Evolutionary conservation across 1,284 basidiomycete species (phyloP), one percentile per base, ranked within the genome.

Genomic region (Apiotrichum sp.): DNA sequence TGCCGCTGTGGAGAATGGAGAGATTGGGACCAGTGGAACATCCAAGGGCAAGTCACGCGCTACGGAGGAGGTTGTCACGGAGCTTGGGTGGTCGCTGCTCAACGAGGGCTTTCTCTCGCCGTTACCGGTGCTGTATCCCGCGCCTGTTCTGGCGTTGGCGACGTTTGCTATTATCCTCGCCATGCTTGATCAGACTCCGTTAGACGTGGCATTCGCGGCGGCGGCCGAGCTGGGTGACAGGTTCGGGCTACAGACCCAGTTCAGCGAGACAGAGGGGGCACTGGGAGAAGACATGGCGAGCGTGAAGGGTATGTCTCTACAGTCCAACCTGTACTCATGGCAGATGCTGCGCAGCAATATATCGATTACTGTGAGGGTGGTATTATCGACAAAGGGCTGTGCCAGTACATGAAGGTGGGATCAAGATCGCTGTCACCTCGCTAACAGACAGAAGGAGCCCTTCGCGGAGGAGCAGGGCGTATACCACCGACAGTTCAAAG

Each of bases 21-120:
- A 46, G 33, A 47, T 47, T 34, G 22, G 22, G 22, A 50, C 50
- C 0, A 31, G 22, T 0, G 52, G 36, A 43, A 11, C 13, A 32
- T 29, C n/a, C 6, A 63, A 58, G 36, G 50, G 56, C 35, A 62
- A 59, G 41, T 47, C 56, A 39, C 48, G 62, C 32, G 57, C 63
- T 29, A 62, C 57, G 0, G 66, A 68, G 41, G 53, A 11, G 4
- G 50, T 59, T 10, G 53, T 65, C 16, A 56, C 32, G 8, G 65
- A 57, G 50, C 16, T 69, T 4, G 65, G 62, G 5, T 72, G 69
- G 69, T 47, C 61, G 3, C 40, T 72, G 16, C 46, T 69, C 46
- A 66, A 62, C 47, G 67, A 70, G 51, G 61, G 62, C 52, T 52
- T 53, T 6, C 53, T 62, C 16, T 53, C 68, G 6, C 71, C 71